Base-by-base conservation (phyloP, 202 grass and related monocot genomes). In the Bolboschoenoplectus hybrid region DNA sequence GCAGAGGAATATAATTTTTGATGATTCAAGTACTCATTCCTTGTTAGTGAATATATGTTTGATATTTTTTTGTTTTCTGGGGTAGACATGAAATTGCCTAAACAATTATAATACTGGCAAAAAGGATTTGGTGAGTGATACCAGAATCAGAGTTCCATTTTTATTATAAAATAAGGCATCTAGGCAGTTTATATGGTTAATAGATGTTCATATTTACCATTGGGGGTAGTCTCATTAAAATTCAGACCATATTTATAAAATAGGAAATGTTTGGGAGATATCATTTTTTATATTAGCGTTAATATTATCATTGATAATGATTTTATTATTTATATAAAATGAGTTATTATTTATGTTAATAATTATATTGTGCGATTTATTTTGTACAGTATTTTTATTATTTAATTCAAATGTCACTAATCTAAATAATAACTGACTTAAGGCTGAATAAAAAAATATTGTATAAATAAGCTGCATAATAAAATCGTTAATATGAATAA, bases 131-230 rank as follows among this genome's bases (percentile, higher is more conserved):
- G 12, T 66, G 65, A 66, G 63, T 84, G 64, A 56, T 84, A 67
- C 44, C 45, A 70, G 64, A 84, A 84, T 84, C 63, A 84, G 81
- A 70, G 81, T 57, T 67, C 81, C 81, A 57, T 67, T 83, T 52
- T 36, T 65, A 84, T 67, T 84, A 78, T 78, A 84, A 83, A 84
- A 50, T 26, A 52, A 84, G 55, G 53, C 43, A 84, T 44, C 46
- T 56, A 53, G 81, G 81, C 65, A 84, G 81, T 84, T 84, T 84
- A 84, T 70, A 84, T 70, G 64, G 81, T 84, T 84, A 70, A 84
- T 84, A 70, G 63, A 70, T 53, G 63, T 52, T 70, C 74, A 73
- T 77, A 77, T 77, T 32, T 77, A 56, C 50, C 17, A 56, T 39
- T 56, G 50, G 49, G 50, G 49, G 49, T 34, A 77, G 11, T 56